phyloP scores from a whole-genome alignment of 2,329 filamentous ascomycete genomes.

The Trichoderma sp. region DNA sequence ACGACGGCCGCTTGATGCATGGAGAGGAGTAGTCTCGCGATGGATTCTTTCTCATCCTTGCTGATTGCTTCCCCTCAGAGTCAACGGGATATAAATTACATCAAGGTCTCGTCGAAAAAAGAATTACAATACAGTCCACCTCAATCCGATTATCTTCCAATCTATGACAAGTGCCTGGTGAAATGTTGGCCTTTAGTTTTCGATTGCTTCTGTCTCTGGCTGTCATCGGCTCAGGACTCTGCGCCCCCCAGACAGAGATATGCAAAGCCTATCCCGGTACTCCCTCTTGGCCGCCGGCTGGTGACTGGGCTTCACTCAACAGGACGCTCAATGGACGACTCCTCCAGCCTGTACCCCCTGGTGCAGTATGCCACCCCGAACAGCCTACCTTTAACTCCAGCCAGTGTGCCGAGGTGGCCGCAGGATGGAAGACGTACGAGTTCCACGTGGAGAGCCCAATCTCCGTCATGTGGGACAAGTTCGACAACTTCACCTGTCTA shows the following conservation, averaged over 20 bases:
- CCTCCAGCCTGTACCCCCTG: constrained; percentile 46
- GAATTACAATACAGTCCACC: neutral
- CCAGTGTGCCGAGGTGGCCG: constrained; percentile 37
- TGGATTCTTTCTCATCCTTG: neutral
- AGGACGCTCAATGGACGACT: constrained; percentile 47
- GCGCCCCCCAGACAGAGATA: neutral
- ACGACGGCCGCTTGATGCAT: neutral
- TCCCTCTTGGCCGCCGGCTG: constrained; percentile 50
- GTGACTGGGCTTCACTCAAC: constrained; percentile 52
- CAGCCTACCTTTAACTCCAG: constrained; percentile 36
- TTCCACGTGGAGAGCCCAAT: constrained; percentile 38
- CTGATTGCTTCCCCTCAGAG: too few species aligned
- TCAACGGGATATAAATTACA: neutral
- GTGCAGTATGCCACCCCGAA: constrained; percentile 37
- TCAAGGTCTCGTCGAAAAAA: neutral
- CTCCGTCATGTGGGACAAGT: constrained; percentile 46
- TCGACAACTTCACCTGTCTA: constrained; percentile 55
- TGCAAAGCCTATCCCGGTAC: constrained; percentile 55
- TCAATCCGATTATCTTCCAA: neutral
- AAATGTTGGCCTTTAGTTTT: neutral
- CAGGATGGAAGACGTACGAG: constrained; percentile 37
- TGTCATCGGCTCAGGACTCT: neutral
- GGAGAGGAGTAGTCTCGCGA: neutral
- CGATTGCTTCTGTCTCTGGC: constrained; percentile 11
- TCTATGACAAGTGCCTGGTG: neutral